Evolutionary conservation across 441 rosid genomes (phyloP).

Genomic region (Geranium incanum): DNA sequence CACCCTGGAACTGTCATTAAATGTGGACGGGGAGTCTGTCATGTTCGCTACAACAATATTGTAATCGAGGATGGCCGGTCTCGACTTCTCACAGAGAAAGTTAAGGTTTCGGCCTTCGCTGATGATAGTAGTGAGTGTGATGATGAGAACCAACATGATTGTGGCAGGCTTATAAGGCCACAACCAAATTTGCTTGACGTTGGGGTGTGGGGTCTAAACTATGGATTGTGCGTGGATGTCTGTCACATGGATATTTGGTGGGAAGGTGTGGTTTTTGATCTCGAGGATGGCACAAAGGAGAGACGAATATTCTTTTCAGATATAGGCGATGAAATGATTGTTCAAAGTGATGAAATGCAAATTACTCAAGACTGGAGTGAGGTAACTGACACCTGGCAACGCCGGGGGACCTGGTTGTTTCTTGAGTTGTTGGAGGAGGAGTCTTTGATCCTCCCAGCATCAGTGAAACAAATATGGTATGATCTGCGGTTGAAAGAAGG

Average conservation of each 20-base stretch:
- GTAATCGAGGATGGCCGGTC: slow-evolving; percentile 29
- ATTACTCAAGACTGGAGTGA: slow-evolving; percentile 70
- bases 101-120: slow-evolving; percentile 34
- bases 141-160: slow-evolving; percentile 13
- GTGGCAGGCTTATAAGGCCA: slow-evolving; percentile 50
- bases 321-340: slow-evolving; percentile 53
- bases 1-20: slow-evolving; percentile 41
- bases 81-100: slow-evolving; percentile 28
- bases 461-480: slow-evolving; percentile 66
- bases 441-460: slow-evolving; percentile 37
- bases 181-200: slow-evolving; percentile 34
- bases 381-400: slow-evolving; percentile 34
- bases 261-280: slow-evolving; percentile 79
- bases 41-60: slow-evolving; percentile 42
- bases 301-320: slow-evolving; percentile 74
- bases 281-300: slow-evolving; percentile 32
- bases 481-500: slow-evolving; percentile 43
- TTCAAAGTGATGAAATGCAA: slow-evolving; percentile 30
- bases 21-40: slow-evolving; percentile 11
- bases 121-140: slow-evolving; percentile 22
- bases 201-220: slow-evolving; percentile 24
- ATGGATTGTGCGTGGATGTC: slow-evolving; percentile 66
- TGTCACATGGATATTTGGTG: slow-evolving; percentile 54
- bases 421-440: slow-evolving; percentile 42
- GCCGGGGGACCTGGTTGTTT: slow-evolving; percentile 62